A percentile compares a stretch with the other conserved stretches of the same genome.
These are phyloP conservation scores for Nicotiana undulata DNA, from an alignment of 257 asterid species.

Conservation along the genomic window DNA sequence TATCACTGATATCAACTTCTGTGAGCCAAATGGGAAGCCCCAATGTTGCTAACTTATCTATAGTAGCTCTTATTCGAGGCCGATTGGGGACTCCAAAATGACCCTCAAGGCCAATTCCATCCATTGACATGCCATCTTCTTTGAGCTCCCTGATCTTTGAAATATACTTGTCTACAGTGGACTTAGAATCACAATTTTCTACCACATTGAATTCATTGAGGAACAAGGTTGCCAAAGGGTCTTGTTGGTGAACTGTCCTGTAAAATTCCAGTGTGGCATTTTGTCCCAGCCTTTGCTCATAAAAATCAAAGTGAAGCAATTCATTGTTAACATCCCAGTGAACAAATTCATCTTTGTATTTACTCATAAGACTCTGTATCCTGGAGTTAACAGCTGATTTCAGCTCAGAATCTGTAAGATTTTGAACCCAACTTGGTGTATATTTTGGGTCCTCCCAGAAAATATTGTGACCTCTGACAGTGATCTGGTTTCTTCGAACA, in stretches of 20 bases:
- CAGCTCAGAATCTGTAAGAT: conserved; percentile 23
- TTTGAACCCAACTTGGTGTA: conserved; percentile 35
- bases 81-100: conserved; percentile 40
- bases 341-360: conserved; percentile 31
- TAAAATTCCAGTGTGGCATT: conserved; percentile 37
- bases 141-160: conserved; percentile 29
- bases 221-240: conserved; percentile 41
- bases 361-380: conserved; percentile 29
- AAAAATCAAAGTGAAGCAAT: conserved; percentile 32
- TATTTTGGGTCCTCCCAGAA: conserved; percentile 39
- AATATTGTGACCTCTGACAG: conserved; percentile 35
- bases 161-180: conserved; percentile 40
- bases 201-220: conserved; percentile 48
- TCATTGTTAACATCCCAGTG: conserved; percentile 51
- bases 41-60: conserved; percentile 42
- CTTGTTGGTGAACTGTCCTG: conserved; percentile 27
- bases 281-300: conserved; percentile 32
- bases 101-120: conserved; percentile 47
- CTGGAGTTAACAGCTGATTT: conserved; percentile 27
- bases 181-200: conserved; percentile 34
- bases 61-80: conserved; percentile 38
- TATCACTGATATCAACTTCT: conserved; percentile 42
- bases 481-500: conserved; percentile 28
- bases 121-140: conserved; percentile 27
- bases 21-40: conserved; percentile 53